Evolutionary conservation across 768 basidiomycete species (phyloP), one percentile per base, ranked within the genome.

Genomic region (Tylopilus vinaceipallidus): DNA sequence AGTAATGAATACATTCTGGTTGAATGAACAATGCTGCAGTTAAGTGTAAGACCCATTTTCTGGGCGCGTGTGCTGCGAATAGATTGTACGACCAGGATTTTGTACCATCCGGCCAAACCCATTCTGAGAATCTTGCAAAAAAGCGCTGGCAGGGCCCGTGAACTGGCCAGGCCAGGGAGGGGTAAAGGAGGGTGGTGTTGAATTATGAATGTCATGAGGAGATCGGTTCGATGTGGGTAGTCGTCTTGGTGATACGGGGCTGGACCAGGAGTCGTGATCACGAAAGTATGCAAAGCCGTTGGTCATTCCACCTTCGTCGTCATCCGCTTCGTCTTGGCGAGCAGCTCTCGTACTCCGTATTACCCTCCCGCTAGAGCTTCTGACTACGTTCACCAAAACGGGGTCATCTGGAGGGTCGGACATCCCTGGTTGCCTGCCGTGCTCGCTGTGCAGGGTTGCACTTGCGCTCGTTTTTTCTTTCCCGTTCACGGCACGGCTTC

Each of bases 31-130:
- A 43, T n/a, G 47, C 17, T 45, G 45, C 33, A 48, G 41, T 51
- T 55, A 68, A 49, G 58, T 57, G 40, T 57, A 66, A 30, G 64
- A 52, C 23, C 62, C 62, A 16, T 59, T 66, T 49, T 73, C 74
- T 41, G 69, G 62, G 49, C 64, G 68, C 35, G 72, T 64, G 38
- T 69, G 68, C 57, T 81, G 80, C 38, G 82, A 80, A 63, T 84
- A 83, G 53, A 84, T 82, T 26, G 83, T 84, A 56, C 82, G 80
- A 49, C 82, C 82, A 3, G 79, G 73, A 49, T 79, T 81, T 59
- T 75, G 73, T 49, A 37, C 68, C 55, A 59, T 54, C 46, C 70
- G 71, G 35, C 71, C 72, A 59, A 78, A 76, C 6, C 75, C 5
- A 49, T 11, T 47, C 53, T 62, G 64, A 60, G 78, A 64, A 12